phyloP scores from a whole-genome alignment of 1,139 yeast species.

The Geotrichum candidum region DNA sequence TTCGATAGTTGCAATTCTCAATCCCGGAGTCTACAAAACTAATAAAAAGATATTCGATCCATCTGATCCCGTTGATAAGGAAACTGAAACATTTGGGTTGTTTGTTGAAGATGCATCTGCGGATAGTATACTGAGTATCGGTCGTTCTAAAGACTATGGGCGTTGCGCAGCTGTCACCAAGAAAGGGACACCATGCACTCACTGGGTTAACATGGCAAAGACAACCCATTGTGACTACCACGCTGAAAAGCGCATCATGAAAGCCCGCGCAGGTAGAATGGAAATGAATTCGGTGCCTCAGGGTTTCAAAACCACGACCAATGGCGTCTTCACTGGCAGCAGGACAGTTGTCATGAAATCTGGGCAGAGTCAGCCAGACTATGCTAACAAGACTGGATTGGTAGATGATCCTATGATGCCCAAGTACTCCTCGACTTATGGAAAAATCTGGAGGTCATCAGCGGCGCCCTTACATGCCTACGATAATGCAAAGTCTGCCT shows the following conservation, averaged over 20 bases:
- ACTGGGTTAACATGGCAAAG: slow-evolving; percentile 51
- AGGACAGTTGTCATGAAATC: slow-evolving; percentile 10
- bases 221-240: slow-evolving; percentile 67
- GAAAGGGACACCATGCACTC: slow-evolving; percentile 49
- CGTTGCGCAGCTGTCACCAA: slow-evolving; percentile 50
- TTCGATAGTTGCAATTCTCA: slow-evolving; percentile 64
- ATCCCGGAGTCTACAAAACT: slow-evolving; percentile 56
- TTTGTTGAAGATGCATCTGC: slow-evolving; percentile 44
- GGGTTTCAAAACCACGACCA: slow-evolving; percentile 1
- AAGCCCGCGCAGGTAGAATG: slow-evolving; percentile 54
- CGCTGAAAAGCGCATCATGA: slow-evolving; percentile 51
- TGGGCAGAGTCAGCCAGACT: neutral
- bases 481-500: slow-evolving; percentile 35
- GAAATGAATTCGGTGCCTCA: slow-evolving; percentile 46
- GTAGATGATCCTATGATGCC: slow-evolving; percentile 8
- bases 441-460: slow-evolving; percentile 14
- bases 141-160: slow-evolving; percentile 64
- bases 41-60: slow-evolving; percentile 16
- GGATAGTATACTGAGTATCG: slow-evolving; percentile 62
- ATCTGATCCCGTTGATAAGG: slow-evolving; percentile 25
- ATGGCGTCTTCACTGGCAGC: slow-evolving; percentile 2
- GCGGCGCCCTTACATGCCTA: slow-evolving; percentile 37
- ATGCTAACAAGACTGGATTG: slow-evolving; percentile 5
- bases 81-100: slow-evolving; percentile 49
- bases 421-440: slow-evolving; percentile 3